Base-by-base conservation (phyloP, 164 flowering plant genomes). In the Magnolia sinica region DNA sequence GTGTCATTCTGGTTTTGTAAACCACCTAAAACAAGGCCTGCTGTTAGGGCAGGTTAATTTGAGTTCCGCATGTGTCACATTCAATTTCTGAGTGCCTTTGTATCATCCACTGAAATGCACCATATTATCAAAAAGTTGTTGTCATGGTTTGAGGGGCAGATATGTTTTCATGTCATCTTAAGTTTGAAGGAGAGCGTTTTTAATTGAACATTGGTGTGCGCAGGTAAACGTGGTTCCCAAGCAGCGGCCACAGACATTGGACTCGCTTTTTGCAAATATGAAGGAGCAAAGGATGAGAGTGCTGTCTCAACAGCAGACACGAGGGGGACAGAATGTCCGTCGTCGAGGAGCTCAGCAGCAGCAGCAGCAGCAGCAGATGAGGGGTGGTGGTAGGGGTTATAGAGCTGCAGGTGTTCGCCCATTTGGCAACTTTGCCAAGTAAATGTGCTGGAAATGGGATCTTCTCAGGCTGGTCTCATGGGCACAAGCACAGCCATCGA, bases 231-330 rank as follows among this genome's bases (percentile, higher is more conserved):
- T 29, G 64, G 77, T 70, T 29, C 73, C 81, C 1, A 89, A 82
- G 81, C 93, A 87, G 85, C 87, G 84, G 87, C 87, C 92, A 68
- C 89, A 91, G 76, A 95, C 98, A 0, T 82, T 95, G 71, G 98
- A 95, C 74, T 89, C 97, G 0, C 79, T 87, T 29, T 95, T 93
- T 88, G 97, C 98, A 18, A 87, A 91, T 79, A 89, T 93, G 95
- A 91, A 90, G 85, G 94, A 95, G 78, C 90, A 92, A 85, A 88
- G 98, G 84, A 87, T 92, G 90, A 89, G 78, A 80, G 81, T 71
- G 9, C 37, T 78, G 11, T 79, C 88, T 20, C 80, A 73, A 23
- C 83, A 83, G 71, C 87, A 84, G 77, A 83, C 23, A 19, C 31
- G 24, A 9, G 76, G 70, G 20, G 50, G 76, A 45, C 69, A 66